These are phyloP conservation scores for Coemansia sp. DNA, from an alignment of 192 early-diverging fungal species.

Conservation along the genomic window DNA sequence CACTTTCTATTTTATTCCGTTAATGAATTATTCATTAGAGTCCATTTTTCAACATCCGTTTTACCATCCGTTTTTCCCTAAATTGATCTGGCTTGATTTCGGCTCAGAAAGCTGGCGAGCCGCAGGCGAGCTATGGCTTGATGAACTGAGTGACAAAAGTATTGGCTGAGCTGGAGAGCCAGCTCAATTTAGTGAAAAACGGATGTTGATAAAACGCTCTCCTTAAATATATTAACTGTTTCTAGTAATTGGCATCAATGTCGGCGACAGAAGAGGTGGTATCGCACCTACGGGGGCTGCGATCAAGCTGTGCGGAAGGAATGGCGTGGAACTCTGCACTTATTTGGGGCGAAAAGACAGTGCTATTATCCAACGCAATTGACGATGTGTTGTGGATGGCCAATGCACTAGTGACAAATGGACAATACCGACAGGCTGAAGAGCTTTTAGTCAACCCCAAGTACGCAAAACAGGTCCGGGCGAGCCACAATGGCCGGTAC, in stretches of 20 bases:
- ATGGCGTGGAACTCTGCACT: conserved; percentile 52
- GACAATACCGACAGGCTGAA: conserved; percentile 51
- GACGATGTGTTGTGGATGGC: conserved; percentile 50
- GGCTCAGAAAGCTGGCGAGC: too few relatives aligned
- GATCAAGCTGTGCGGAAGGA: conserved; percentile 35
- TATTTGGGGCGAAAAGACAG: conserved; percentile 49
- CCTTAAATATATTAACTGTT: too few relatives aligned
- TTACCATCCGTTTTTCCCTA: too few relatives aligned
- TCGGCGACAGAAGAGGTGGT: conserved; percentile 17
- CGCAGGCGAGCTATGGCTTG: too few relatives aligned
- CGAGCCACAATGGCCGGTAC: conserved; percentile 32
- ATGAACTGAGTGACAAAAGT: too few relatives aligned
- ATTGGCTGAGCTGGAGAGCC: too few relatives aligned
- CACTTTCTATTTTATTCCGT: not conserved
- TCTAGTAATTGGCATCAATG: not conserved
- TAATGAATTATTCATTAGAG: not conserved
- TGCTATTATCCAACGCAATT: conserved; percentile 27
- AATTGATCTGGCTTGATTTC: too few relatives aligned
- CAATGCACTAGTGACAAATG: conserved; percentile 51
- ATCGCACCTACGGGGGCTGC: conserved; percentile 36
- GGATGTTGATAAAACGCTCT: too few relatives aligned
- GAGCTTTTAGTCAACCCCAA: conserved; percentile 36
- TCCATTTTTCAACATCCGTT: not conserved
- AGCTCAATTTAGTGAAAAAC: too few relatives aligned
- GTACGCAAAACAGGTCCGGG: conserved; percentile 17